Evolutionary conservation across 2,329 filamentous ascomycete genomes (phyloP).

Genomic region (Colletotrichum navitas): DNA sequence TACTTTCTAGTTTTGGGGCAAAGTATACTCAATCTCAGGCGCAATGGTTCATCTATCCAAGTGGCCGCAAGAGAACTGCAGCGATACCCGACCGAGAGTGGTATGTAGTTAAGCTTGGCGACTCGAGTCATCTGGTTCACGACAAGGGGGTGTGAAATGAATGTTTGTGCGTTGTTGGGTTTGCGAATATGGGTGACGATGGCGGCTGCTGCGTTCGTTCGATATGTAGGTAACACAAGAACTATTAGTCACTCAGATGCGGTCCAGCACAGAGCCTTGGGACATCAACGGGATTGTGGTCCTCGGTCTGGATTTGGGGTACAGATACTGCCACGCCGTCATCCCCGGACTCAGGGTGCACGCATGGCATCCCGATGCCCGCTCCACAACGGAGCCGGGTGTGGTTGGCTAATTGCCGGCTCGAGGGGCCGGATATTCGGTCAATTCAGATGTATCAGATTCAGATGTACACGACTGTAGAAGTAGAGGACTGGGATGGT

Average conservation of each 20-base stretch:
- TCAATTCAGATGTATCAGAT: slow-evolving; percentile 26
- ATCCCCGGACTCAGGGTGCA: slow-evolving; percentile 16
- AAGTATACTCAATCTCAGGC: background rate
- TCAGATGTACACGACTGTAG: slow-evolving; percentile 7
- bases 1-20: background rate
- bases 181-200: background rate
- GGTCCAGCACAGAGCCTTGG: too few relatives aligned
- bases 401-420: slow-evolving; percentile 22
- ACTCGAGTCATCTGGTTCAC: background rate
- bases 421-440: slow-evolving; percentile 28
- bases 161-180: background rate
- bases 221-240: background rate
- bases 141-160: background rate
- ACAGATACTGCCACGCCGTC: background rate
- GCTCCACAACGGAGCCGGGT: slow-evolving; percentile 23
- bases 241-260: background rate
- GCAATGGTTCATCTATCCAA: background rate
- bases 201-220: background rate
- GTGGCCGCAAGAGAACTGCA: background rate
- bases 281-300: too few relatives aligned
- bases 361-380: slow-evolving; percentile 10
- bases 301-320: background rate
- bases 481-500: slow-evolving; percentile 26
- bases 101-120: background rate
- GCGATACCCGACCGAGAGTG: too few relatives aligned